Evolutionary conservation across 768 basidiomycete species (phyloP), one percentile per base, ranked within the genome.

Genomic region (Panaeolus papilionaceus): DNA sequence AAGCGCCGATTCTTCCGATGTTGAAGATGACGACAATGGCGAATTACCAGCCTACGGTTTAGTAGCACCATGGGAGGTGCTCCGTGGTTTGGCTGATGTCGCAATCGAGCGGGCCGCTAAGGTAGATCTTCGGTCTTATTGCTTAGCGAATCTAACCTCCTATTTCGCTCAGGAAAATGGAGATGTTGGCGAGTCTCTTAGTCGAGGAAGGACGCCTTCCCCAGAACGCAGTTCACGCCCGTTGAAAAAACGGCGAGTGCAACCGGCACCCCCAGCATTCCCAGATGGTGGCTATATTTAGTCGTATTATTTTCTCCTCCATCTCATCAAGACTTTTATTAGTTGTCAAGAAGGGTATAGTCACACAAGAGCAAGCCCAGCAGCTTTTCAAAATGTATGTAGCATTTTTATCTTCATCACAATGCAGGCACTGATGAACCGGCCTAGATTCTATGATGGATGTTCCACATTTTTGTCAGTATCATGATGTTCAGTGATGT

Each of bases 261-360:
- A 79, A 51, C 79, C 85, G 51, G 86, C 86, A 63, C 81, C 83
- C 40, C 82, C 89, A 71, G 86, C 86, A 20, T 93, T 92, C 75
- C 92, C 91, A 33, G 94, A 97, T 77, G 92, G 94, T 94, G 76
- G 67, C 28, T 58, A 66, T 58, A 66, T 54, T 51, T 62, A 44
- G 20, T 68, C 38, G 14, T 42, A 49, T 47, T 42, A 49, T 63
- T 54, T 40, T 38, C 20, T 47, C 58, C 65, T 66, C 63, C 66
- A 62, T 68, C 67, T 47, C 68, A 67, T 62, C 67, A 7, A 62
- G 65, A 66, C 28, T 42, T 54, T 65, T 67, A 62, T 54, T 71
- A 93, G 95, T 94, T 63, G 94, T 97, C 62, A 92, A 92, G 0
- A 94, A 95, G 79, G 88, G 88, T 47, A 84, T 94, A 69, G 88